These are phyloP conservation scores for Barnettozyma vustinii DNA, from an alignment of 805 yeast species.

Conservation along the genomic window DNA sequence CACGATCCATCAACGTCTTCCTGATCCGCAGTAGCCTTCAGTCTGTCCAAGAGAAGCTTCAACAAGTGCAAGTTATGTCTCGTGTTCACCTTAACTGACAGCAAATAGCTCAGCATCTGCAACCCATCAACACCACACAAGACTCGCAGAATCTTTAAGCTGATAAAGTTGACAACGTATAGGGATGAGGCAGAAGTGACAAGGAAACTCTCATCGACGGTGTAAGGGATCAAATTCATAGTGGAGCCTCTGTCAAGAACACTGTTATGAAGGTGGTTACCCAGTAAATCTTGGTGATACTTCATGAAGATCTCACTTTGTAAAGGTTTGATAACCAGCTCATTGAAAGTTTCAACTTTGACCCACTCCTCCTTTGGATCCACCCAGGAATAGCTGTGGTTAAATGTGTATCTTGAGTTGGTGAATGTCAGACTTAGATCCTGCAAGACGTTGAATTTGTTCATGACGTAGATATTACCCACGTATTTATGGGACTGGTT, in stretches of 20 bases:
- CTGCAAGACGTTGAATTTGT: conserved; percentile 14
- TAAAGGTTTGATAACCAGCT: conserved; percentile 18
- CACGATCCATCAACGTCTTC: not conserved
- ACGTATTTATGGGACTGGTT: conserved; percentile 22
- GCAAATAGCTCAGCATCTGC: conserved; percentile 18
- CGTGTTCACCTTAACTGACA: conserved; percentile 19
- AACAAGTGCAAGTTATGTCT: conserved; percentile 20
- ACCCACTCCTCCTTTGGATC: conserved; percentile 21
- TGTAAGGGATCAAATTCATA: conserved; percentile 19
- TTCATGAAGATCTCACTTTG: conserved; percentile 20
- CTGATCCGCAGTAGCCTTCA: not conserved
- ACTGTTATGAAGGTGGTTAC: conserved; percentile 17
- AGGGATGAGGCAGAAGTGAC: conserved; percentile 18
- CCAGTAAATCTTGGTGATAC: conserved; percentile 20
- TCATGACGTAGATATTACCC: conserved; percentile 21
- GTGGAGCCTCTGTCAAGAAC: conserved; percentile 20
- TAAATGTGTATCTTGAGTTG: conserved; percentile 18
- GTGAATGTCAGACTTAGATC: conserved; percentile 20
- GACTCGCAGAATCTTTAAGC: conserved; percentile 19
- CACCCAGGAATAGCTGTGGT: conserved; percentile 21
- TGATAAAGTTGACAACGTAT: conserved; percentile 19
- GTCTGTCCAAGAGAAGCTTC: conserved; percentile 12
- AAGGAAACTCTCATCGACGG: conserved; percentile 17
- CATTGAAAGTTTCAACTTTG: conserved; percentile 20
- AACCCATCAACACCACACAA: conserved; percentile 18